phyloP scores from a whole-genome alignment of 352 stramenopile genomes.

The Plasmopara viticola region DNA sequence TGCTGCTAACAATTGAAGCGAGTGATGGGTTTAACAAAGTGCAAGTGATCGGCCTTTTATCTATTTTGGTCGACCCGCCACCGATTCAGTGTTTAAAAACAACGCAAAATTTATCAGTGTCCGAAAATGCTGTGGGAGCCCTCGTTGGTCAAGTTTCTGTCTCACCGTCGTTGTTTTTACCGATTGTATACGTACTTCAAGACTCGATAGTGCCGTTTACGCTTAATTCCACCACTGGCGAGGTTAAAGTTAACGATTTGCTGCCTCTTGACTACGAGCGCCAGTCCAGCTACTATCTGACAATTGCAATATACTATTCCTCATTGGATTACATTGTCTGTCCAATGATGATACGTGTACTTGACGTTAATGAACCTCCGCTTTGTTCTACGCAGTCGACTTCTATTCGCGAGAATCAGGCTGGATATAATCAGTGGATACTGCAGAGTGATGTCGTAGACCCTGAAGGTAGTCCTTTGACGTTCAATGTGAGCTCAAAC shows the following conservation, averaged over 20 bases:
- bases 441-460: constrained; percentile 14
- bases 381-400: constrained; percentile 18
- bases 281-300: constrained; percentile 22
- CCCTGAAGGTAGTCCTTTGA: constrained; percentile 11
- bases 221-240: constrained; percentile 30
- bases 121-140: constrained; percentile 15
- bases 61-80: constrained; percentile 23
- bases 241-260: constrained; percentile 23
- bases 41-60: constrained; percentile 11
- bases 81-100: constrained; percentile 31
- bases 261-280: constrained; percentile 37
- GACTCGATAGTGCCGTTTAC: constrained; percentile 24
- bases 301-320: constrained; percentile 33
- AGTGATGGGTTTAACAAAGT: constrained; percentile 21
- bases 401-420: constrained; percentile 29
- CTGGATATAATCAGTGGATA: constrained; percentile 15
- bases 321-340: constrained; percentile 33
- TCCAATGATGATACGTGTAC: constrained; percentile 24
- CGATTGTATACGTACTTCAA: constrained; percentile 6
- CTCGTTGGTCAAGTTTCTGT: constrained; percentile 8
- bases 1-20: constrained; percentile 13
- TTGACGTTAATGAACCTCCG: constrained; percentile 48
- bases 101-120: constrained; percentile 7
- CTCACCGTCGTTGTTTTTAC: constrained; percentile 8
- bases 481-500: constrained; percentile 8